Conservation (phyloP, 78 protist species). For the Bodo saltans region DNA sequence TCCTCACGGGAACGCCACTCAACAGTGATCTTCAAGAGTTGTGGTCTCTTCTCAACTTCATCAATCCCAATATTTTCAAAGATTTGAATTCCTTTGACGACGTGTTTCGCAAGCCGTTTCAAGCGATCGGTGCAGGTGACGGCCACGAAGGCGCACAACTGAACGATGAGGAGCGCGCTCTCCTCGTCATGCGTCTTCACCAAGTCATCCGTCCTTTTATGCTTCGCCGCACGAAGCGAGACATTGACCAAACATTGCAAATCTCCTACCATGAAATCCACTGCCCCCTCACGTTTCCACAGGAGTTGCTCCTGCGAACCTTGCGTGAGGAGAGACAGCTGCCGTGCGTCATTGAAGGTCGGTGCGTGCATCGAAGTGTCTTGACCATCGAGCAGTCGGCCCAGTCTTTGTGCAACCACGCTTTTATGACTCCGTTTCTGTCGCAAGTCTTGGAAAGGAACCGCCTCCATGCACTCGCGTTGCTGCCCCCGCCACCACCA, state of each 20-base stretch:
- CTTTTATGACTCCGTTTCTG: too few relatives aligned
- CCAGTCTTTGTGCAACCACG: too few relatives aligned
- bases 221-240: slow-evolving; percentile 85
- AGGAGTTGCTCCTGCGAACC: not conserved
- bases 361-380: too few relatives aligned
- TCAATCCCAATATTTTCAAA: slow-evolving; percentile 79
- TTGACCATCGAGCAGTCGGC: too few relatives aligned
- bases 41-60: slow-evolving; percentile 90
- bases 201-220: slow-evolving; percentile 90
- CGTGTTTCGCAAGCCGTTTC: slow-evolving; percentile 56
- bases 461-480: too few relatives aligned
- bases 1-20: slow-evolving; percentile 94
- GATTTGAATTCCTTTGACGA: slow-evolving; percentile 52
- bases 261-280: not conserved
- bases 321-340: not conserved
- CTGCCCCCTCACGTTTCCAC: not conserved
- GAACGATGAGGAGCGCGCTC: not conserved
- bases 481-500: too few relatives aligned
- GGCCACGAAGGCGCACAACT: not conserved
- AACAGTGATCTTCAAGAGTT: slow-evolving; percentile 73
- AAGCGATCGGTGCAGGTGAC: slow-evolving; percentile 38
- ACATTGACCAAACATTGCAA: slow-evolving; percentile 50
- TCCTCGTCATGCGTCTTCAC: slow-evolving; percentile 77
- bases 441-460: too few relatives aligned
- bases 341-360: not conserved